Evolutionary conservation across 257 asterid genomes (phyloP), one percentile per base, ranked within the genome.

Genomic region (Apocynum venetum): DNA sequence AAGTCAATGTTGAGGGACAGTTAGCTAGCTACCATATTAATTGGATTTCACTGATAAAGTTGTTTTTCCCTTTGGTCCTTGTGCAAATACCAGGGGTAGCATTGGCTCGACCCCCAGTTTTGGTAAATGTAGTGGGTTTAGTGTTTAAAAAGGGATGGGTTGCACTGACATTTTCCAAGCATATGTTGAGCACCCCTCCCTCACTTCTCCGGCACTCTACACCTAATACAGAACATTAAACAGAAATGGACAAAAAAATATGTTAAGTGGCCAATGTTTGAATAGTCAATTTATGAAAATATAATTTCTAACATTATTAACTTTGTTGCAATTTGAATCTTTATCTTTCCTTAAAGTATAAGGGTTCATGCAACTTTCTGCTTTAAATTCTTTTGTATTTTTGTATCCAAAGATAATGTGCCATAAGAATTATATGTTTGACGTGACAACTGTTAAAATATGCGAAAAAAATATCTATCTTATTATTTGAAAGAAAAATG

Each of bases 1-100:
- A 41, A 73, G 78, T 69, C 82, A 77, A 69, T 49, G 81, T 85
- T 77, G 73, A 53, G 83, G 84, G 87, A 76, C 82, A 71, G 72
- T 61, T 83, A 79, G 80, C n/a, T 83, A 79, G 80, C 86, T 82
- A 80, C 85, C 85, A 44, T 80, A 87, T 73, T 84, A 75, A 82
- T 82, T 83, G 74, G 73, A 52, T 38, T 76, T 81, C 72, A 72
- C 79, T 43, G 47, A 25, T 55, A n/a, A 61, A 67, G 35, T 66
- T 20, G 60, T 73, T 71, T 72, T 67, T 59, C 44, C 25, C 52
- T 53, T n/a, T 25, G 80, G 47, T 46, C 41, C 69, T 70, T 48
- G 48, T 80, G 55, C 59, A 68, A 76, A 52, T 48, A 75, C 80
- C 49, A 36, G 66, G 77, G 72, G 75, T 66, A 13, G 13, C 38